Percentiles rank a stretch among this genome's conserved stretches.
phyloP scores from a whole-genome alignment of 495 filamentous ascomycete species.

The Aspergillus baeticus region DNA sequence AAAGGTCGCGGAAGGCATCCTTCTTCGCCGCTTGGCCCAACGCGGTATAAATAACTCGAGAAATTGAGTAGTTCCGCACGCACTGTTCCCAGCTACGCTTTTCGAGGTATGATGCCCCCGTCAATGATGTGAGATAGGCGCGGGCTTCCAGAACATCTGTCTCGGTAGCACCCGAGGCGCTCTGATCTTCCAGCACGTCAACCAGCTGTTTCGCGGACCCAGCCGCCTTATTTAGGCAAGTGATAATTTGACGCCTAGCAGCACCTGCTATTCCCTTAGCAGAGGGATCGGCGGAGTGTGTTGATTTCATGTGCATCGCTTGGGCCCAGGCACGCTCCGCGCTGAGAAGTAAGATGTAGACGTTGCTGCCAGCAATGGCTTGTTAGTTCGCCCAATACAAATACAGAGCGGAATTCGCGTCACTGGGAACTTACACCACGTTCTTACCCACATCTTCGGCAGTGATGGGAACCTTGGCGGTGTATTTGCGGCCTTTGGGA shows the following conservation, averaged over 20 bases:
- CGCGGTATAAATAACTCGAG: slow-evolving; percentile 78
- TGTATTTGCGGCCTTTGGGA: slow-evolving; percentile 81
- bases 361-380: slow-evolving; percentile 55
- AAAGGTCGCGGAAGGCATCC: slow-evolving; percentile 81
- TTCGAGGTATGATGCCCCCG: slow-evolving; percentile 76
- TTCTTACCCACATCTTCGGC: slow-evolving; percentile 74
- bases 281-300: slow-evolving; percentile 69
- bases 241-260: slow-evolving; percentile 81
- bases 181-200: slow-evolving; percentile 57
- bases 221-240: slow-evolving; percentile 77
- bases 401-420: neutral
- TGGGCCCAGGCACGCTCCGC: slow-evolving; percentile 95
- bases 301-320: slow-evolving; percentile 89
- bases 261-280: slow-evolving; percentile 74
- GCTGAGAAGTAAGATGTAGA: slow-evolving; percentile 75
- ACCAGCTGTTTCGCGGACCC: slow-evolving; percentile 68
- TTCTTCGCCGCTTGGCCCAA: slow-evolving; percentile 61
- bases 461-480: slow-evolving; percentile 66
- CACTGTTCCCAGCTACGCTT: slow-evolving; percentile 83
- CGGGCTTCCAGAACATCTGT: slow-evolving; percentile 80
- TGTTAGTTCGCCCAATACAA: slow-evolving; percentile 14
- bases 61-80: slow-evolving; percentile 69
- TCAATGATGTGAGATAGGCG: slow-evolving; percentile 74
- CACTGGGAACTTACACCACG: slow-evolving; percentile 61
- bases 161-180: slow-evolving; percentile 59